phyloP scores from a whole-genome alignment of 148 eudicot genomes.

The Camellia sinensis region DNA sequence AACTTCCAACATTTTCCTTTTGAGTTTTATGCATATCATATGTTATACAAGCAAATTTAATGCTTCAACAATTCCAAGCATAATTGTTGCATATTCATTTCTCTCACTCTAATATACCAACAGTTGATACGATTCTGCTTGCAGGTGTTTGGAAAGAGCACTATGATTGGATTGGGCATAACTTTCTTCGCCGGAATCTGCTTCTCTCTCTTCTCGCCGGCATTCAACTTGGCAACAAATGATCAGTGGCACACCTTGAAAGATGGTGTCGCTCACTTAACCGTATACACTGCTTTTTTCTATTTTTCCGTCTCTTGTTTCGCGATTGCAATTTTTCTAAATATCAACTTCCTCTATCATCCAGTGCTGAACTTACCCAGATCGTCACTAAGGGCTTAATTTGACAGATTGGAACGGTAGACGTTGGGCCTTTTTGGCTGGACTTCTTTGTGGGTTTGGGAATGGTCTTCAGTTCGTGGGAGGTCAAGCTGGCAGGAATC shows the following conservation, averaged over 20 bases:
- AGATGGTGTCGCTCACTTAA: constrained; percentile 65
- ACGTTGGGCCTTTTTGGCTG: constrained; percentile 81
- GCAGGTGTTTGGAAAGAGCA: constrained; percentile 77
- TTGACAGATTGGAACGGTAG: constrained; percentile 70
- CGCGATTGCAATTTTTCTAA: constrained; percentile 53
- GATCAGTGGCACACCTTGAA: constrained; percentile 68
- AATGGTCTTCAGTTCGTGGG: constrained; percentile 96
- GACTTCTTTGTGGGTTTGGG: constrained; percentile 79
- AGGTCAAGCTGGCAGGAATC: constrained; percentile 90
- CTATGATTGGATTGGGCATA: constrained; percentile 61
- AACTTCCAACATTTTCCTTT: too few species aligned
- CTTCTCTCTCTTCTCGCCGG: constrained; percentile 77
- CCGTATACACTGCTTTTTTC: constrained; percentile 80
- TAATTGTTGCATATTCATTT: neutral
- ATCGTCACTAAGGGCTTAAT: constrained; percentile 61
- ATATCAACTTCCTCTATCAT: constrained; percentile 55
- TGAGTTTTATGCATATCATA: neutral
- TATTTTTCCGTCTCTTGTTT: constrained; percentile 81
- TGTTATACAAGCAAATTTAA: neutral
- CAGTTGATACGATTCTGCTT: constrained; percentile 5
- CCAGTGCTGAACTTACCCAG: constrained; percentile 63
- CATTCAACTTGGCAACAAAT: constrained; percentile 84
- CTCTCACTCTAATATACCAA: neutral
- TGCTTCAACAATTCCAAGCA: neutral
- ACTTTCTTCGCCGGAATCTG: constrained; percentile 73